Conservation (phyloP, 106 monocot species). For the Narthecium ossifragum region DNA sequence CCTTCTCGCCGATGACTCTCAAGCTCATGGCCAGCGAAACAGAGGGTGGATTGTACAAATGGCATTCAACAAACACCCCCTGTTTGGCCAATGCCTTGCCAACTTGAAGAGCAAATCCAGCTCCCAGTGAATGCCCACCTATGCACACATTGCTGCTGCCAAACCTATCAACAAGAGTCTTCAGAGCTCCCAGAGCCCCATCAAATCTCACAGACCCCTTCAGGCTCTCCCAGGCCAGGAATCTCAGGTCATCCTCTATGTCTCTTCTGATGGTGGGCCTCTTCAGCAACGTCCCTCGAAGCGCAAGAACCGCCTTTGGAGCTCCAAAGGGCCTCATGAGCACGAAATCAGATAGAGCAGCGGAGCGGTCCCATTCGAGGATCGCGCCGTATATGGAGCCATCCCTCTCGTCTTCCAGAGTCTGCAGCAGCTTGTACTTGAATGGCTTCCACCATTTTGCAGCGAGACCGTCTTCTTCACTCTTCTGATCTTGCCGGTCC, state of each 20-base stretch:
- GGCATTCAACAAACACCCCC: too few species aligned
- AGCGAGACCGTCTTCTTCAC: too few species aligned
- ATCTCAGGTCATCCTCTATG: conserved; percentile 44
- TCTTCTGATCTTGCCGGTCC: too few species aligned
- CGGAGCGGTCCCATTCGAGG: too few species aligned
- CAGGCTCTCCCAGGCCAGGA: conserved; percentile 33
- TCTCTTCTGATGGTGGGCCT: conserved; percentile 40
- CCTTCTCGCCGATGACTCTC: conserved; percentile 35
- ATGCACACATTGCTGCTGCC: conserved; percentile 43
- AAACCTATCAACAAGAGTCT: conserved; percentile 13
- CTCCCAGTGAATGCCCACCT: conserved; percentile 50
- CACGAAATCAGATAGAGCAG: too few species aligned
- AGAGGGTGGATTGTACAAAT: conserved; percentile 59
- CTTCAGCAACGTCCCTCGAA: conserved; percentile 45
- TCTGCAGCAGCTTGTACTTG: too few species aligned
- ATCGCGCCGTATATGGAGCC: too few species aligned
- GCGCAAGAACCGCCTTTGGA: conserved; percentile 36
- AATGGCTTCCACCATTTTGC: too few species aligned
- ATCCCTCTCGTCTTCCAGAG: too few species aligned
- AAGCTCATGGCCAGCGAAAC: conserved; percentile 44
- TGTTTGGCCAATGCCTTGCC: conserved; percentile 45
- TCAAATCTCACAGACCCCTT: too few species aligned
- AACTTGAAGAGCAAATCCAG: conserved; percentile 50
- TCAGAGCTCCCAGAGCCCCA: conserved; percentile 27
- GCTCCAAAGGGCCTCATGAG: too few species aligned